Base-by-base conservation (phyloP, 148 eudicot genomes). In the Amaranthus hypochondriacus region DNA sequence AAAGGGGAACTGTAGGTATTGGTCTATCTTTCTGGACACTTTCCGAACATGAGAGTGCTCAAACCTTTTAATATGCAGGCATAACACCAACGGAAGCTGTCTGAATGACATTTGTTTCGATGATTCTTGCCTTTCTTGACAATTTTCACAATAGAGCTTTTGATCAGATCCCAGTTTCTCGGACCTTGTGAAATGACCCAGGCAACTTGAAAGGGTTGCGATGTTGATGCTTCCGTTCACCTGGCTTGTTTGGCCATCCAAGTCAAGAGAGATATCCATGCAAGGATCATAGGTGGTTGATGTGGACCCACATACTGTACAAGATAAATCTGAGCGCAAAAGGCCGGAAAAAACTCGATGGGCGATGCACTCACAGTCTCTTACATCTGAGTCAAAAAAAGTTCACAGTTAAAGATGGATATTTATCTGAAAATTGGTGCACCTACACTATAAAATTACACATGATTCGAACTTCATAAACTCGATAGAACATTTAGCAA, bases 281-380 rank as follows among this genome's bases (percentile, higher is more conserved):
- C 83, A 84, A 50, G 90, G 93, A 73, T 89, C 93, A 49, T 87
- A 87, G 21, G 93, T 89, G 6, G 90, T 80, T 46, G 93, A 89
- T 60, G 84, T 81, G 65, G 86, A 83, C 6, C 93, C 93, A 67
- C 93, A 89, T 4, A 79, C 81, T 68, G 84, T 79, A 72, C 93
- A 89, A 64, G 89, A 85, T 61, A 89, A 87, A 70, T 89, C 93
- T 57, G 90, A 89, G 66, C 85, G 80, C 77, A 89, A 73, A 51
- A 89, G 77, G 71, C 93, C 90, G 4, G 90, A 83, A 74, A 89
- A 89, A 56, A 76, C 90, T 73, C 79, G 80, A 60, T 89, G 93
- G 70, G 86, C 90, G 74, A 89, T 86, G 72, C 93, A 89, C 69
- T 83, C 86, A 76, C 93, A 89, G 53, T 89, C 90, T 63, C 78